Evolutionary conservation across 768 basidiomycete genomes (phyloP).

Genomic region (Hericium alpestre): DNA sequence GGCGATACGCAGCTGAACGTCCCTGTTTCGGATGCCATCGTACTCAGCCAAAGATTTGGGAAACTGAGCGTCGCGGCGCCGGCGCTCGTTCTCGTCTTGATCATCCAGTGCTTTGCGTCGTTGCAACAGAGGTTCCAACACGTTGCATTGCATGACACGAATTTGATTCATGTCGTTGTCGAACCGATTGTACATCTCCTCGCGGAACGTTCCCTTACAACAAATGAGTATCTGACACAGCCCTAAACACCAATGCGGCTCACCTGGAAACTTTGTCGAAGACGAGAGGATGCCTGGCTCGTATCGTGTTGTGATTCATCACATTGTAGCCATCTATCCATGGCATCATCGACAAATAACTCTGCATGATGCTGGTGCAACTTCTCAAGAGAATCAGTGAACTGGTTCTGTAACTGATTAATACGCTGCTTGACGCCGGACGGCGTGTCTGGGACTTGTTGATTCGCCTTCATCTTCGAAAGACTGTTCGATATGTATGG

Average conservation of each 20-base stretch:
- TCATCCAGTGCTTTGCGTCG: conserved; percentile 1
- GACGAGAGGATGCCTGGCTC: too few species aligned
- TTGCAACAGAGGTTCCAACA: conserved; percentile 3
- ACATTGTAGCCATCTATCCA: conserved; percentile 15
- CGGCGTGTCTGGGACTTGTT: conserved; percentile 16
- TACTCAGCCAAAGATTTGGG: conserved; percentile 8
- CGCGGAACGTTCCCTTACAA: background rate
- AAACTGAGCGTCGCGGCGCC: conserved; percentile 8
- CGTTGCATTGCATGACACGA: conserved; percentile 4
- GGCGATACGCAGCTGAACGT: conserved; percentile 9
- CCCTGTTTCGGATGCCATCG: conserved; percentile 7
- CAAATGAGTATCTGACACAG: background rate
- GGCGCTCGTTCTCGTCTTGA: conserved; percentile 6
- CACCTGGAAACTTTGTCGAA: too few species aligned
- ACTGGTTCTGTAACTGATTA: conserved; percentile 19
- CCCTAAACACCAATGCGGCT: background rate
- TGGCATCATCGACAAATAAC: conserved; percentile 24
- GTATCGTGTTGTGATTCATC: conserved; percentile 5
- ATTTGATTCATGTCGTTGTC: background rate
- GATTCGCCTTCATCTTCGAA: background rate
- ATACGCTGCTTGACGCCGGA: conserved; percentile 20
- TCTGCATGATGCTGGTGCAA: conserved; percentile 21
- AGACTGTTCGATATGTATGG: conserved; percentile 1
- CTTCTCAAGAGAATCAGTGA: conserved; percentile 21
- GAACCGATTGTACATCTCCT: background rate